A percentile compares a stretch with the other conserved stretches of the same genome.
Conservation (phyloP, 768 basidiomycete species). For the Suillus bovinus region DNA sequence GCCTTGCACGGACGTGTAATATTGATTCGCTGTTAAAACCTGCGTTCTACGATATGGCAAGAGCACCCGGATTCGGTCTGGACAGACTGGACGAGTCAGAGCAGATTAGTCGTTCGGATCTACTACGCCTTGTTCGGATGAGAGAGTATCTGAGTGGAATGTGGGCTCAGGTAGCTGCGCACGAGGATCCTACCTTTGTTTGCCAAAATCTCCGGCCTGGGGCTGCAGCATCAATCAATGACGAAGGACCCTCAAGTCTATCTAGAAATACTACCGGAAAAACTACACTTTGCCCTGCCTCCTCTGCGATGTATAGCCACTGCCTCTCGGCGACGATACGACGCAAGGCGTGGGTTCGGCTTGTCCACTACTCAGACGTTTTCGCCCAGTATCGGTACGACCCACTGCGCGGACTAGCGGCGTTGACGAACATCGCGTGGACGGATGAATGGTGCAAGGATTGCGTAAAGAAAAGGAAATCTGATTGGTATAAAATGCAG, state of each 20-base stretch:
- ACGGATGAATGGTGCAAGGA: constrained; percentile 31
- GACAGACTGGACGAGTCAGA: not conserved
- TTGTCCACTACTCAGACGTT: constrained; percentile 23
- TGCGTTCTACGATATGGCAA: constrained; percentile 41
- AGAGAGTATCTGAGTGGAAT: constrained; percentile 21
- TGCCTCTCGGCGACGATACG: not conserved
- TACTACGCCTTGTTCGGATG: constrained; percentile 14
- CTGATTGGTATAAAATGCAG: not conserved
- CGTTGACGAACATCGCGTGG: constrained; percentile 26
- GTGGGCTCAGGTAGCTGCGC: constrained; percentile 20
- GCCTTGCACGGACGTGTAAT: constrained; percentile 30
- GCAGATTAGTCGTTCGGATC: constrained; percentile 1
- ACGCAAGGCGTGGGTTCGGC: constrained; percentile 1
- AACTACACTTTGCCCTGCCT: not conserved
- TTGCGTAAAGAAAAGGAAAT: constrained; percentile 18
- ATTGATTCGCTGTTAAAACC: constrained; percentile 32
- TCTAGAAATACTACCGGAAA: not conserved
- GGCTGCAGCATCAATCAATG: not conserved
- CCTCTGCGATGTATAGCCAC: not conserved
- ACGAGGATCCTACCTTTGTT: not conserved
- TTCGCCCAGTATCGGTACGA: constrained; percentile 33
- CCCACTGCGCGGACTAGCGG: constrained; percentile 35
- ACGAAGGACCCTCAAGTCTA: not conserved
- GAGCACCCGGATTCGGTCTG: constrained; percentile 23
- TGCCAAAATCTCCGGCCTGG: not conserved